Evolutionary conservation across 805 yeast species (phyloP).

Genomic region (Pichia pseudocactophila): DNA sequence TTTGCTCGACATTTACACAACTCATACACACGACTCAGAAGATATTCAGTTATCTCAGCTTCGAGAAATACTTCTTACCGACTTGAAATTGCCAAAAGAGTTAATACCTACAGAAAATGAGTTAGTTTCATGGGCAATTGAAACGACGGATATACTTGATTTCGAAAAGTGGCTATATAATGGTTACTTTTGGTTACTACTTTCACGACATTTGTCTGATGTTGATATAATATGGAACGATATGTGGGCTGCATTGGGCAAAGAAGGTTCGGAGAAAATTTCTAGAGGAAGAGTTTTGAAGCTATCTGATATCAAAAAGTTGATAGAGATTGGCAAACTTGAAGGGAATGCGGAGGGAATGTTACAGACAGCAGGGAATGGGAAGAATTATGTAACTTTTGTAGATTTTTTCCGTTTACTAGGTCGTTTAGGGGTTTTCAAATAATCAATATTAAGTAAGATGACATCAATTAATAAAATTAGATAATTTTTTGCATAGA

Average conservation of each 20-base stretch:
- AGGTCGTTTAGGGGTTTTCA: slow-evolving; percentile 17
- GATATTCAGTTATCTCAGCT: slow-evolving; percentile 32
- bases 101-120: slow-evolving; percentile 1
- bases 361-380: slow-evolving; percentile 36
- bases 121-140: slow-evolving; percentile 7
- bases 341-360: slow-evolving; percentile 30
- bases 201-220: slow-evolving; percentile 24
- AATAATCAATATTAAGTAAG: not conserved
- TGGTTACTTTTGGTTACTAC: slow-evolving; percentile 33
- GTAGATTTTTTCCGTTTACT: slow-evolving; percentile 39
- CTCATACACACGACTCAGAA: slow-evolving; percentile 24
- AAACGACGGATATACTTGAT: slow-evolving; percentile 34
- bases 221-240: slow-evolving; percentile 36
- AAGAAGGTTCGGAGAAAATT: too few species aligned
- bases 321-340: slow-evolving; percentile 23
- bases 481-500: not conserved
- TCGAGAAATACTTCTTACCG: not conserved
- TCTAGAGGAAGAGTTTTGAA: slow-evolving; percentile 20
- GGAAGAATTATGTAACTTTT: slow-evolving; percentile 30
- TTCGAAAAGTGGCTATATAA: slow-evolving; percentile 35
- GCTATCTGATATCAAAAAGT: slow-evolving; percentile 30
- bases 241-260: slow-evolving; percentile 12
- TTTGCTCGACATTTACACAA: slow-evolving; percentile 34
- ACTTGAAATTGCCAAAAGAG: slow-evolving; percentile 7
- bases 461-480: too few species aligned